A percentile compares a stretch with the other conserved stretches of the same genome.
Evolutionary conservation across 257 asterid genomes (phyloP).

Genomic region (Nicotiana paniculata): DNA sequence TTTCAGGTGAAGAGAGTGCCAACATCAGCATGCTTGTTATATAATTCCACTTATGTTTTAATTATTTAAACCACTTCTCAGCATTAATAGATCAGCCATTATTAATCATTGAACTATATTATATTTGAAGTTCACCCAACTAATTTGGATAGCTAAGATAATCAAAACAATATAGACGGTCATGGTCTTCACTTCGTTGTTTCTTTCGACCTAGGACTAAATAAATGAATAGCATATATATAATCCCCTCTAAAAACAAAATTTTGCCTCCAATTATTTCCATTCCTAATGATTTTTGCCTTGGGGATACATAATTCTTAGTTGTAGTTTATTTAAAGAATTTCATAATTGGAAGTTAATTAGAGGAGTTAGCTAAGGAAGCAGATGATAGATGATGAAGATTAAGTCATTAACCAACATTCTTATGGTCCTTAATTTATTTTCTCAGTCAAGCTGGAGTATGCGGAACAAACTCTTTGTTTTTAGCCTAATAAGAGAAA

Average conservation of each 20-base stretch:
- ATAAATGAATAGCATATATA: too few relatives aligned
- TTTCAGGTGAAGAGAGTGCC: neutral
- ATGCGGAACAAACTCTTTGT: neutral
- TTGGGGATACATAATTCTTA: neutral
- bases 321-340: neutral
- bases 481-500: neutral
- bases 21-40: neutral
- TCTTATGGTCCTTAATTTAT: neutral
- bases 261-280: neutral
- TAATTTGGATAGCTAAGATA: too few relatives aligned
- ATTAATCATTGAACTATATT: too few relatives aligned
- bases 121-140: too few relatives aligned
- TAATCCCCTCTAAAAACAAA: too few relatives aligned
- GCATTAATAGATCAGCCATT: neutral
- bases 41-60: too few relatives aligned
- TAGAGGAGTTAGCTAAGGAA: neutral
- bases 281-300: neutral
- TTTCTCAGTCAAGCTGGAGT: neutral
- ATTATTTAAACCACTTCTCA: too few relatives aligned
- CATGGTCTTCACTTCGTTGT: too few relatives aligned
- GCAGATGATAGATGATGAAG: neutral
- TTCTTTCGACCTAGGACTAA: too few relatives aligned
- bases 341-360: neutral
- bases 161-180: too few relatives aligned
- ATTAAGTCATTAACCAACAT: neutral